Evolutionary conservation across 2,329 filamentous ascomycete species (phyloP).

Genomic region (Ascosphaera pollenicola): DNA sequence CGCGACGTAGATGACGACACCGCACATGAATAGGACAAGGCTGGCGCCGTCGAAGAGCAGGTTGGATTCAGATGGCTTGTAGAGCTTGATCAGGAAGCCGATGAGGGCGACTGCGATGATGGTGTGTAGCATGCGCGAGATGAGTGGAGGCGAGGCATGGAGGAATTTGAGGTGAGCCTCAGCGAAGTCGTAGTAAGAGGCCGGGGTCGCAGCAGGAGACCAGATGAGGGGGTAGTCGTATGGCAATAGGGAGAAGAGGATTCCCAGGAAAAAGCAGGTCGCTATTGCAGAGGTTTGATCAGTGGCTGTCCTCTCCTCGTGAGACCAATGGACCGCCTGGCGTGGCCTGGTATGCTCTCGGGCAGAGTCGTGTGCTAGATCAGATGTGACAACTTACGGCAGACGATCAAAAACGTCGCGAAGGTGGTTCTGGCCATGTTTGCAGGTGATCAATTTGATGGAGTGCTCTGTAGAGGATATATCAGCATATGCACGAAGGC

Average conservation of each 20-base stretch:
- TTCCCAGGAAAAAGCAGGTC: slow-evolving; percentile 92
- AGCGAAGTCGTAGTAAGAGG: slow-evolving; percentile 59
- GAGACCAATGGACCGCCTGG: slow-evolving; percentile 3
- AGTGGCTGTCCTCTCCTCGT: not conserved
- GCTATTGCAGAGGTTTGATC: slow-evolving; percentile 32
- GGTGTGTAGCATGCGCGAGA: slow-evolving; percentile 84
- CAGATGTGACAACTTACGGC: slow-evolving; percentile 48
- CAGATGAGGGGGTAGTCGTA: slow-evolving; percentile 42
- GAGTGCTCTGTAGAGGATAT: not conserved
- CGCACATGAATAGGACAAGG: slow-evolving; percentile 57
- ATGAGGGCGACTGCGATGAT: slow-evolving; percentile 71
- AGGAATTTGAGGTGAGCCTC: slow-evolving; percentile 81
- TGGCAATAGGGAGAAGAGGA: slow-evolving; percentile 88
- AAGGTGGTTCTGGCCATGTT: slow-evolving; percentile 31
- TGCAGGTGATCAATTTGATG: not conserved
- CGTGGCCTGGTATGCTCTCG: slow-evolving; percentile 4
- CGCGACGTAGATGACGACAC: slow-evolving; percentile 76
- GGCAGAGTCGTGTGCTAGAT: too few species aligned
- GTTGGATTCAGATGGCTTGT: slow-evolving; percentile 81
- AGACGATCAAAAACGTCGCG: slow-evolving; percentile 90
- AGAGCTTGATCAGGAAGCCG: slow-evolving; percentile 85
- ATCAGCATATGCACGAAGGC: too few species aligned
- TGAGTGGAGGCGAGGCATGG: slow-evolving; percentile 75
- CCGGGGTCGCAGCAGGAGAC: slow-evolving; percentile 19
- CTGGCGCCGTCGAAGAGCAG: slow-evolving; percentile 73